phyloP scores from a whole-genome alignment of 1,284 basidiomycete genomes.

The Cronartium quercuum region DNA sequence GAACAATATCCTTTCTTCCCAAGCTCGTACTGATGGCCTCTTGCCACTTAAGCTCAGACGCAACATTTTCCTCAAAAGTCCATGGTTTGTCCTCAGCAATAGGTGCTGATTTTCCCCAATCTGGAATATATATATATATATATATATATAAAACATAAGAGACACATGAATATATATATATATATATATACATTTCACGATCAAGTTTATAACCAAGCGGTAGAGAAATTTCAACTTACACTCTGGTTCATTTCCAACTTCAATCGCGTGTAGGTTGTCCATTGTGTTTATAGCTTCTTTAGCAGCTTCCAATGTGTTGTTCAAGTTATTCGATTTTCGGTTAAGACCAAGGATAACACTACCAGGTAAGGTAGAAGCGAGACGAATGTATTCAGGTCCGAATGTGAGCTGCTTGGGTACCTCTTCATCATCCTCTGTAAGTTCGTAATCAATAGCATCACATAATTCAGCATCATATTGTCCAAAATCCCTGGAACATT shows the following conservation, averaged over 20 bases:
- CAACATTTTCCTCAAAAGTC: slow-evolving; percentile 50
- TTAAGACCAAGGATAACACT: slow-evolving; percentile 8
- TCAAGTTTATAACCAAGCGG: not conserved
- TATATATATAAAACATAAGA: not conserved
- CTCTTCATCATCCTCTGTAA: not conserved
- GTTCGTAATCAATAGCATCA: not conserved
- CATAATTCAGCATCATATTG: not conserved
- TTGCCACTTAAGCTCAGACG: slow-evolving; percentile 47
- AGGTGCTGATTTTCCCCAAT: not conserved
- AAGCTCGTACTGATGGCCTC: not conserved
- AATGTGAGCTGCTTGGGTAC: slow-evolving; percentile 2
- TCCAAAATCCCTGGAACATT: slow-evolving; percentile 1
- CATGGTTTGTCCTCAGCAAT: slow-evolving; percentile 47
- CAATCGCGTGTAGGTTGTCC: slow-evolving; percentile 51
- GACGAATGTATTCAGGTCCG: not conserved
- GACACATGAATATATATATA: not conserved
- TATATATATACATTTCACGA: not conserved
- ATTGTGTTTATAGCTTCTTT: not conserved
- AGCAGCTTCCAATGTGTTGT: not conserved
- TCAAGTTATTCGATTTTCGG: not conserved
- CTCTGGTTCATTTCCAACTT: slow-evolving; percentile 54
- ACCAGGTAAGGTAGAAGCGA: not conserved
- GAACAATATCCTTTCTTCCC: slow-evolving; percentile 51
- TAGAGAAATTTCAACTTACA: slow-evolving; percentile 49
- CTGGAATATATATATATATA: not conserved